phyloP scores from a whole-genome alignment of 2,329 filamentous ascomycete genomes.

The Sporothrix brunneoviolacea region DNA sequence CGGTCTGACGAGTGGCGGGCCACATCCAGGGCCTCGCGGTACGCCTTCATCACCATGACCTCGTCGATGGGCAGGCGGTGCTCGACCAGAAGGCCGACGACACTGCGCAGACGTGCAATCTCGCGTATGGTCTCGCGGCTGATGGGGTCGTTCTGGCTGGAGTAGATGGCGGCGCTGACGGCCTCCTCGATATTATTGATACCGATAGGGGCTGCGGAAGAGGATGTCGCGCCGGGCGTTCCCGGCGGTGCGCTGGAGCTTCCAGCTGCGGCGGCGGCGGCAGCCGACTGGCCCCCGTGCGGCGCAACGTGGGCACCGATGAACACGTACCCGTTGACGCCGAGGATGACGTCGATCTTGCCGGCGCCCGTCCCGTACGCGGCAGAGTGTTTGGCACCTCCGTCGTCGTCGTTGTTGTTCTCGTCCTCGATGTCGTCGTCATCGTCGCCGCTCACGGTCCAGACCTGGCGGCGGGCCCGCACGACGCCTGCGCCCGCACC shows the following conservation, averaged over 20 bases:
- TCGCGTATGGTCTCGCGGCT: slow-evolving; percentile 70
- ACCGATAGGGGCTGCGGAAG: slow-evolving; percentile 25
- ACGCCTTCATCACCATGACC: slow-evolving; percentile 75
- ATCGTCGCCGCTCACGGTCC: slow-evolving; percentile 59
- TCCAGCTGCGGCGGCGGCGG: too few species aligned
- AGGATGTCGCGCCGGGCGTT: slow-evolving; percentile 17
- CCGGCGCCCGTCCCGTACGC: slow-evolving; percentile 36
- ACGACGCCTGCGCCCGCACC: slow-evolving; percentile 85
- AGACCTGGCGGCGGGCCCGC: slow-evolving; percentile 75
- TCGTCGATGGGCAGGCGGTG: slow-evolving; percentile 81
- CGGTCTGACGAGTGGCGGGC: slow-evolving; percentile 50
- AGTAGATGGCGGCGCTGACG: slow-evolving; percentile 81
- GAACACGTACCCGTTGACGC: slow-evolving; percentile 94
- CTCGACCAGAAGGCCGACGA: slow-evolving; percentile 77
- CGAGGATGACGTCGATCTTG: slow-evolving; percentile 78
- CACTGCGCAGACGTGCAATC: slow-evolving; percentile 75
- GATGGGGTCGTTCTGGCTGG: slow-evolving; percentile 88
- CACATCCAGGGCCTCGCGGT: slow-evolving; percentile 73
- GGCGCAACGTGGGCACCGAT: slow-evolving; percentile 46
- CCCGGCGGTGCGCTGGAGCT: slow-evolving; percentile 47
- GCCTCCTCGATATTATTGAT: slow-evolving; percentile 86
- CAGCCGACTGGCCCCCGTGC: slow-evolving; percentile 29
- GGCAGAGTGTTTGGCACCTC: neutral
- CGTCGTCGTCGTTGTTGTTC: slow-evolving; percentile 85
- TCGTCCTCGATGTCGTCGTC: slow-evolving; percentile 61